phyloP scores from a whole-genome alignment of 1,139 yeast species.

The Lodderomyces pseudojiufengensis region DNA sequence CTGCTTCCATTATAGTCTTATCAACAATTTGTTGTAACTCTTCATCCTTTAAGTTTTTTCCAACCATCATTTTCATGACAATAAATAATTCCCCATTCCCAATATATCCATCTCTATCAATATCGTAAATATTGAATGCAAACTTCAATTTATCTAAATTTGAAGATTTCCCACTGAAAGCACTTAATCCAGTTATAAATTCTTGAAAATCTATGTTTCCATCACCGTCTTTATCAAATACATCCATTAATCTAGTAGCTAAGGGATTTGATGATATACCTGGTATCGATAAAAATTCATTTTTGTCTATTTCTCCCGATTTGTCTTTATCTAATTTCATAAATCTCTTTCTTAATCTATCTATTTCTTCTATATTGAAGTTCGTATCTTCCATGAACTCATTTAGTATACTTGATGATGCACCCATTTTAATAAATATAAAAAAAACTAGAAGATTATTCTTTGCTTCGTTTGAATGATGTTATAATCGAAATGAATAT shows the following conservation, averaged over 20 bases:
- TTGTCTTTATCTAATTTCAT: constrained; percentile 94
- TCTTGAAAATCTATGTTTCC: constrained; percentile 96
- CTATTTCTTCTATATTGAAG: constrained; percentile 86
- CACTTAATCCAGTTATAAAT: constrained; percentile 84
- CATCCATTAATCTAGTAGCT: constrained; percentile 86
- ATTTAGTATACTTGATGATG: constrained; percentile 64
- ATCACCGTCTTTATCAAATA: constrained; percentile 89
- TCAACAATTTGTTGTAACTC: constrained; percentile 95
- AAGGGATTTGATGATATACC: constrained; percentile 89
- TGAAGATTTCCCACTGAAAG: constrained; percentile 86
- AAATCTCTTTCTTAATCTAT: constrained; percentile 84
- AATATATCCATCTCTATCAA: constrained; percentile 90
- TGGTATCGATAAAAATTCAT: constrained; percentile 88
- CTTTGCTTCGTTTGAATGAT: too few relatives aligned
- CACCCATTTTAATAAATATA: constrained; percentile 44
- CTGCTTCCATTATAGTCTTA: constrained; percentile 93
- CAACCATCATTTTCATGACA: constrained; percentile 96
- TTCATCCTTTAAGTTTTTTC: constrained; percentile 77
- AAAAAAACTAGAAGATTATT: too few relatives aligned
- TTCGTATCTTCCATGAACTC: constrained; percentile 73
- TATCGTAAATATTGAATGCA: constrained; percentile 92
- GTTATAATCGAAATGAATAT: too few relatives aligned
- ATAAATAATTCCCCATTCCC: constrained; percentile 93
- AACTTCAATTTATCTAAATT: constrained; percentile 80
- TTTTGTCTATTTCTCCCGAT: constrained; percentile 86